These are phyloP conservation scores for Xylaria longipes DNA, from an alignment of 495 filamentous ascomycete species.

Conservation along the genomic window DNA sequence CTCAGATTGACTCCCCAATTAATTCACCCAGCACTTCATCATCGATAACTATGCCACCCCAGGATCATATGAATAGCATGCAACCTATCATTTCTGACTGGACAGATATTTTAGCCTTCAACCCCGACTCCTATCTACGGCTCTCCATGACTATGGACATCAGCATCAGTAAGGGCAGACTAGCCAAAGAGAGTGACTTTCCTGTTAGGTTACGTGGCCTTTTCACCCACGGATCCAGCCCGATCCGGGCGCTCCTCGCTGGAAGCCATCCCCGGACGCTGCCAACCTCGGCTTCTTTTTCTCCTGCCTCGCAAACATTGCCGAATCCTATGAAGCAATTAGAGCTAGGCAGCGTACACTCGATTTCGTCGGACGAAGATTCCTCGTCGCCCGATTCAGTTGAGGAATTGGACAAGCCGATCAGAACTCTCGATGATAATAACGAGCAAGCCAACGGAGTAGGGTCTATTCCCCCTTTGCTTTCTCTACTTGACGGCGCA, in stretches of 20 bases:
- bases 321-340: slow-evolving; percentile 29
- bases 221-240: slow-evolving; percentile 41
- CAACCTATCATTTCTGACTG: slow-evolving; percentile 39
- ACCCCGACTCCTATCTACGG: slow-evolving; percentile 41
- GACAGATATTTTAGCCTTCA: slow-evolving; percentile 42
- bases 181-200: slow-evolving; percentile 42
- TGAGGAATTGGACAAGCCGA: neutral
- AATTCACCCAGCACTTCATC: slow-evolving; percentile 14
- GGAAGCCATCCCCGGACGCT: slow-evolving; percentile 7
- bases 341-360: slow-evolving; percentile 35
- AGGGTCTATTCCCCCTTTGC: neutral
- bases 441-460: neutral
- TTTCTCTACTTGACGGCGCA: neutral
- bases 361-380: slow-evolving; percentile 39
- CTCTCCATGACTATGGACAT: slow-evolving; percentile 45
- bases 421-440: neutral
- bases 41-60: slow-evolving; percentile 14
- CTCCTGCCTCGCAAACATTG: slow-evolving; percentile 11
- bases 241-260: slow-evolving; percentile 35
- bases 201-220: slow-evolving; percentile 39
- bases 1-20: slow-evolving; percentile 35
- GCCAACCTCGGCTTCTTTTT: neutral
- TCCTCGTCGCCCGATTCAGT: slow-evolving; percentile 36
- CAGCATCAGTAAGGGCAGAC: slow-evolving; percentile 41
- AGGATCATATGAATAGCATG: slow-evolving; percentile 28